phyloP scores from a whole-genome alignment of 352 stramenopile species.

The Phytophthora fragariaefolia region DNA sequence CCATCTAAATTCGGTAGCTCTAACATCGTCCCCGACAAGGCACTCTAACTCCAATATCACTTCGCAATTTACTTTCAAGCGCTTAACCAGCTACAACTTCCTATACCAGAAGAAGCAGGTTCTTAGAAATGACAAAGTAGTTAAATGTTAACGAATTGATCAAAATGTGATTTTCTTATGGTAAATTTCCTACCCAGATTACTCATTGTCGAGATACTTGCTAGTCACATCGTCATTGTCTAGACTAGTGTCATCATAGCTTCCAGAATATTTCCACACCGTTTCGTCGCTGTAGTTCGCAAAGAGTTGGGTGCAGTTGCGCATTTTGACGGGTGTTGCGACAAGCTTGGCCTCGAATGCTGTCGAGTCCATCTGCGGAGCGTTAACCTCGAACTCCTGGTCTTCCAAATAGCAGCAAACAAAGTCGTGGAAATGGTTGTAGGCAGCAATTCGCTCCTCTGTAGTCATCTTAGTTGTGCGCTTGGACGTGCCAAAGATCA shows the following conservation, averaged over 20 bases:
- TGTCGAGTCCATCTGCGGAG: slow-evolving; percentile 9
- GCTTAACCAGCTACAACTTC: too few species aligned
- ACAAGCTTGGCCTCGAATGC: slow-evolving; percentile 21
- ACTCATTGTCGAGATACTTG: too few species aligned
- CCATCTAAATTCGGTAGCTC: background rate
- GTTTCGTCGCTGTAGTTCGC: slow-evolving; percentile 19
- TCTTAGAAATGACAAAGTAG: too few species aligned
- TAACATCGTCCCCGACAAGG: slow-evolving; percentile 1
- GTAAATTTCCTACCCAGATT: too few species aligned
- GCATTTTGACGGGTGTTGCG: slow-evolving; percentile 17
- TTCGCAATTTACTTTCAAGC: too few species aligned
- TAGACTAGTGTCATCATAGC: too few species aligned
- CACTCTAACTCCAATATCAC: too few species aligned
- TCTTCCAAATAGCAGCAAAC: slow-evolving; percentile 35
- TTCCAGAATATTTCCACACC: slow-evolving; percentile 23
- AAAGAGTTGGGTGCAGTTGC: slow-evolving; percentile 17
- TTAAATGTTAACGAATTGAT: too few species aligned
- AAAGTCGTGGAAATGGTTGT: slow-evolving; percentile 32
- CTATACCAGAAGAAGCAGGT: too few species aligned
- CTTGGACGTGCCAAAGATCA: slow-evolving; percentile 35
- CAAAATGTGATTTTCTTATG: too few species aligned
- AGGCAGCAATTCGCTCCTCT: slow-evolving; percentile 24
- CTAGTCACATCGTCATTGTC: too few species aligned
- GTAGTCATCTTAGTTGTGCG: slow-evolving; percentile 14
- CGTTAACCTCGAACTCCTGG: slow-evolving; percentile 38